A percentile compares a stretch with the other conserved stretches of the same genome.
phyloP scores from a whole-genome alignment of 2,329 filamentous ascomycete species.

The Sporothrix inflata region DNA sequence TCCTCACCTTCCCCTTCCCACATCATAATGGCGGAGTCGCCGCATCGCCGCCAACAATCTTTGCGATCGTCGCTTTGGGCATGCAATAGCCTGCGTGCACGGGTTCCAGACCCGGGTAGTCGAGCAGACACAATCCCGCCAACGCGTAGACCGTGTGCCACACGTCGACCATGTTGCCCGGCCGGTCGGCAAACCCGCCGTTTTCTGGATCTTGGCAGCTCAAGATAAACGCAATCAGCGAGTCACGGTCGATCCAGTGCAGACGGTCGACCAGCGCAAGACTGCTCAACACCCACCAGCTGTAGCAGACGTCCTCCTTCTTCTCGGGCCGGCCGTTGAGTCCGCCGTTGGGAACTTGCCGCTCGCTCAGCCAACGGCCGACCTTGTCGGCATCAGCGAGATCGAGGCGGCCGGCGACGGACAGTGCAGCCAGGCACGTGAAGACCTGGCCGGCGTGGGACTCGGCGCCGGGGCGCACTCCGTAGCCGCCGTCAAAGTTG shows the following conservation, averaged over 20 bases:
- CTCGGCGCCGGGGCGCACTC: constrained; percentile 85
- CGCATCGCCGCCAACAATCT: constrained; percentile 53
- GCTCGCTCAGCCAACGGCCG: constrained; percentile 88
- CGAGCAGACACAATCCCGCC: constrained; percentile 82
- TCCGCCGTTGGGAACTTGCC: constrained; percentile 84
- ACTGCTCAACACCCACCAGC: constrained; percentile 97
- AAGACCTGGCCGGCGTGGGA: constrained; percentile 96
- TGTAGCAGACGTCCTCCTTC: constrained; percentile 95
- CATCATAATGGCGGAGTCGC: constrained; percentile 31
- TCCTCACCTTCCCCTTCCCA: neutral
- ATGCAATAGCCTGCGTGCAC: constrained; percentile 90
- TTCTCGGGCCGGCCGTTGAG: constrained; percentile 96
- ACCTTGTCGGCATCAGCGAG: constrained; percentile 81
- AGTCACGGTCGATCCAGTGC: constrained; percentile 89
- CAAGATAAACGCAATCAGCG: constrained; percentile 80
- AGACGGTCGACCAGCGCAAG: constrained; percentile 83
- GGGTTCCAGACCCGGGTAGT: constrained; percentile 73
- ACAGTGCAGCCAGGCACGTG: constrained; percentile 84
- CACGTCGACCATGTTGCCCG: constrained; percentile 94
- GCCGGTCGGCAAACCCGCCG: constrained; percentile 87
- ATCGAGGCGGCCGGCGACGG: constrained; percentile 81
- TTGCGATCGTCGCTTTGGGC: constrained; percentile 68
- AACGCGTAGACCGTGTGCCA: constrained; percentile 93
- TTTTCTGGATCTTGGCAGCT: constrained; percentile 82
- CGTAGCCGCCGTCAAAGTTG: constrained; percentile 95